Base-by-base conservation (phyloP, 2,329 filamentous ascomycete species). In the Cladophialophora immunda region DNA sequence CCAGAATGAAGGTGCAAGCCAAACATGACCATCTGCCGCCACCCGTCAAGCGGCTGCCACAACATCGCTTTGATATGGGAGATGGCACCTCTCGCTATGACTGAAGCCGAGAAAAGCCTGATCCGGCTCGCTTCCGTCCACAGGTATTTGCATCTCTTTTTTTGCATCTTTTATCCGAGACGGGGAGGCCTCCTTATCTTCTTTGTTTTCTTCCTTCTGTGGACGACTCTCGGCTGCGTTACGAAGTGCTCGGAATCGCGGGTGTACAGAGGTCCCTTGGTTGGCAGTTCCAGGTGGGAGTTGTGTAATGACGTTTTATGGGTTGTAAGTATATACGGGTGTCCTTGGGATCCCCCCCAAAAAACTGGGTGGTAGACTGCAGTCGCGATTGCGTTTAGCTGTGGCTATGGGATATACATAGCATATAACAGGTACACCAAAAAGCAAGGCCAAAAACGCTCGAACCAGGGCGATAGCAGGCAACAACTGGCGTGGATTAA, bases 21-120 rank as follows among this genome's bases (percentile, higher is more conserved):
- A 75, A 73, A 55, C 77, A 78, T 67, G 73, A 77, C 50, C 77
- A 78, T 69, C 66, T 75, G 27, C 76, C 76, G 11, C 74, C 75
- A 13, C 69, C 72, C 29, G 74, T 75, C 65, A 75, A 72, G 53
- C 69, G 70, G 25, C 57, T 75, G 22, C 73, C 72, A 3, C 70
- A 73, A 52, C 73, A 74, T 70, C 68, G 70, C 13, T 74, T 76
- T 64, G 73, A 74, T 50, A 74, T 74, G 71, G 73, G 73, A 11
- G 70, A 74, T 64, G 72, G 73, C 25, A 73, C 71, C 62, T 63
- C 64, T 52, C 30, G 65, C 36, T 70, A 66, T 61, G 70, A 70
- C 58, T 68, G 64, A 72, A 29, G 45, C 27, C 54, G 34, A n/a
- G 11, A 25, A 25, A 25, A 25, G 47, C 38, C 19, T n/a, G 25